phyloP scores from a whole-genome alignment of 2,329 filamentous ascomycete genomes.

The Penicillium italicum region DNA sequence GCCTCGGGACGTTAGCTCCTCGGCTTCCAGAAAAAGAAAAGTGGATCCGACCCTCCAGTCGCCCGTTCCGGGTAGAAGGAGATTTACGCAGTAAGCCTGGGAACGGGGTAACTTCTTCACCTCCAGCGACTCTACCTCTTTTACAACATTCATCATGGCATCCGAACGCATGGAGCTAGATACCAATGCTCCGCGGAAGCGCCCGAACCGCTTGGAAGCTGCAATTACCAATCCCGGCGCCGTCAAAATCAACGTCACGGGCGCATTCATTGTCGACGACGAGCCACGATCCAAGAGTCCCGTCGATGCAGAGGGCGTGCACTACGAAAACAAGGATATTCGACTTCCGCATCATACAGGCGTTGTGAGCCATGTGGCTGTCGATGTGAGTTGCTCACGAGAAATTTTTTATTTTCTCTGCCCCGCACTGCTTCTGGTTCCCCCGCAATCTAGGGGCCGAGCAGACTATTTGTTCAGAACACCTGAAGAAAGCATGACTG shows the following conservation, averaged over 20 bases:
- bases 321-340: constrained; percentile 84
- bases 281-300: constrained; percentile 53
- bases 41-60: neutral
- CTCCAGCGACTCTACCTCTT: constrained; percentile 18
- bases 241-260: constrained; percentile 93
- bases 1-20: constrained; percentile 12
- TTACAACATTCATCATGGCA: constrained; percentile 29
- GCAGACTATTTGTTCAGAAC: neutral
- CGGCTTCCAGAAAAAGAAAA: constrained; percentile 10
- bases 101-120: constrained; percentile 32
- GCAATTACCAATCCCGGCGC: constrained; percentile 60
- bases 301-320: constrained; percentile 54
- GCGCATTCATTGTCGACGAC: constrained; percentile 92
- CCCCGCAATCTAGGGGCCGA: constrained; percentile 27
- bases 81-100: constrained; percentile 46
- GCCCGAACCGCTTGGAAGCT: constrained; percentile 34
- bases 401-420: constrained; percentile 14
- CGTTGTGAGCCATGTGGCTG: constrained; percentile 92
- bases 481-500: neutral
- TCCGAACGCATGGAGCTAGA: constrained; percentile 24
- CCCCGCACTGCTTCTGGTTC: constrained; percentile 20
- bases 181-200: constrained; percentile 23
- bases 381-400: constrained; percentile 66
- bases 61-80: constrained; percentile 38
- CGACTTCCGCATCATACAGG: constrained; percentile 93